phyloP scores from a whole-genome alignment of 371 early-diverging fungal genomes.

The Actinomortierella wolfii region DNA sequence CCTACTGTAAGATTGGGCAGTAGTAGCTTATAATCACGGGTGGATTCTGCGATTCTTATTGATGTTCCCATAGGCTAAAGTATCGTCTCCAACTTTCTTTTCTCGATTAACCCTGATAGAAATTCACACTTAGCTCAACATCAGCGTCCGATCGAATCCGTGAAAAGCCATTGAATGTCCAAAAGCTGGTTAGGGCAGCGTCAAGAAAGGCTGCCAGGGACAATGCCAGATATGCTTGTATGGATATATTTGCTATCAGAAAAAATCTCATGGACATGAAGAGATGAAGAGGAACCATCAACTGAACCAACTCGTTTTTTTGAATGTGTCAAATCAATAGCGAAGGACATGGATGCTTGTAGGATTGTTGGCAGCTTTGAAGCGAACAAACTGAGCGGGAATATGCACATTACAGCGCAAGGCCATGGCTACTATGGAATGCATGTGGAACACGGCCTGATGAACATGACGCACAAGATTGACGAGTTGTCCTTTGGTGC shows the following conservation, averaged over 20 bases:
- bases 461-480: conserved; percentile 94
- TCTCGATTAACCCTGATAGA: conserved; percentile 9
- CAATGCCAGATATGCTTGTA: conserved; percentile 8
- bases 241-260: neutral
- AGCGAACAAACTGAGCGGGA: conserved; percentile 79
- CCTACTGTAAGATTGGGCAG: conserved; percentile 28
- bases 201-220: conserved; percentile 21
- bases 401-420: conserved; percentile 87
- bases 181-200: conserved; percentile 28
- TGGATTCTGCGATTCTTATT: too few species aligned
- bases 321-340: conserved; percentile 5
- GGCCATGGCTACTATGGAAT: conserved; percentile 88
- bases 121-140: conserved; percentile 14
- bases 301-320: conserved; percentile 16
- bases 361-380: conserved; percentile 74
- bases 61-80: too few species aligned
- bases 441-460: conserved; percentile 71
- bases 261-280: too few species aligned
- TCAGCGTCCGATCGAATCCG: conserved; percentile 12
- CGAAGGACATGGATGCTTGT: conserved; percentile 61
- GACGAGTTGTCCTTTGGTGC: conserved; percentile 90
- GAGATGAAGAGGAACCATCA: too few species aligned
- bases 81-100: too few species aligned
- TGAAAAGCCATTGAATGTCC: conserved; percentile 18
- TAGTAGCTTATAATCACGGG: too few species aligned